Evolutionary conservation across 495 filamentous ascomycete genomes (phyloP), one percentile per base, ranked within the genome.

Genomic region (Daldinia vernicosa): DNA sequence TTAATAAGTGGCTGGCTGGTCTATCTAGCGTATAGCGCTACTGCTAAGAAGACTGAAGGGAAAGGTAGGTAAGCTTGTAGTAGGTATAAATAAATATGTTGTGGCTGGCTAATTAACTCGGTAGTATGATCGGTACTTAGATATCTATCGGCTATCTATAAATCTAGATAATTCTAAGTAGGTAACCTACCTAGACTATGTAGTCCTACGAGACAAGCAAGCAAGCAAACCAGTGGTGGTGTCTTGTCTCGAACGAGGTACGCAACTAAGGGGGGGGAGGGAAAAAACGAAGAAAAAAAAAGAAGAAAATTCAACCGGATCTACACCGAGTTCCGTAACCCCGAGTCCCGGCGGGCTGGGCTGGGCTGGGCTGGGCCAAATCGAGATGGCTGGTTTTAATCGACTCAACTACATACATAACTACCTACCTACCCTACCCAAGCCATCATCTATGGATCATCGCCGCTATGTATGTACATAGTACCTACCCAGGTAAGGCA

Each of bases 311-410:
- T 12, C 19, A 47, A 22, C 43, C 19, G 43, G 43, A 47, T 47
- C 43, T 47, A 11, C 43, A 47, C 50, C 50, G 50, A 53, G 50
- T 53, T 53, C 50, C 50, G 50, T 24, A 53, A 27, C 11, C 50
- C 50, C 50, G 50, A 53, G 50, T 53, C 50, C 50, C 50, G 50
- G 50, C 50, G 24, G 50, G 24, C 50, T 53, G 50, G 24, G 43
- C 43, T n/a, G 24, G 50, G 24, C 50, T 53, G 50, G 24, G 43
- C 43, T 50, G 45, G 17, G 37, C 43, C 19, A 24, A 22, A 22
- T 22, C 43, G 19, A 22, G 17, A 47, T 19, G 26, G 22, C 47
- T 15, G 26, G 19, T 24, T 22, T 24, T 22, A 47, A 6, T 47
- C 6, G 2, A 47, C 40, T 33, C n/a, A n/a, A n/a, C n/a, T n/a